Base-by-base conservation (phyloP, 2,329 filamentous ascomycete species). In the Ustulina deusta region DNA sequence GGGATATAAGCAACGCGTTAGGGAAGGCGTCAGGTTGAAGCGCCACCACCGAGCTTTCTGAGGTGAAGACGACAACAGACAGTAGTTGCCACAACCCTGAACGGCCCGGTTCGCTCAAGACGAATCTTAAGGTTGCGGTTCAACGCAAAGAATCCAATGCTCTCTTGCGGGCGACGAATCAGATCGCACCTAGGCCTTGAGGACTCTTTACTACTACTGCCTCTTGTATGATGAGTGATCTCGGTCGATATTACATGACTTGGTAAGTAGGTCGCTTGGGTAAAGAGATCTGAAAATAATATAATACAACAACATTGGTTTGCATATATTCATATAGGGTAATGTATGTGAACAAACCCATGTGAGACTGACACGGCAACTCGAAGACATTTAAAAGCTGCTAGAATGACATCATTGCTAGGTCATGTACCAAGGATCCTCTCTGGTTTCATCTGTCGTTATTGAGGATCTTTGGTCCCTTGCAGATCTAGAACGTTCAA, bases 351-450 rank as follows among this genome's bases (percentile, higher is more conserved):
- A 9, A n/a, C 11, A 10, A 27, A 38, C 27, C 52, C 36, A 56
- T 27, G 13, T 51, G 32, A 40, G 22, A 29, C 44, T 4, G 6
- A n/a, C 22, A 46, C 13, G 13, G 13, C 27, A 17, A 54, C 29
- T 22, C 15, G 52, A 40, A 17, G 34, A 55, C 25, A 48, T 34
- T 27, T 58, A 52, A 36, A 17, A 27, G 32, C 61, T 29, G 54
- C 13, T 22, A 4, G 5, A 13, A 64, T 64, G 61, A 64, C 61
- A 64, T 64, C 61, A 64, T 49, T 7, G 44, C 25, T 20, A 58
- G 48, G 61, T 46, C 54, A 52, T 61, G n/a, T n/a, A n/a, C n/a
- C n/a, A n/a, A n/a, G n/a, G n/a, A n/a, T n/a, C n/a, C n/a, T n/a
- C n/a, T n/a, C n/a, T n/a, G n/a, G n/a, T n/a, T n/a, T n/a, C n/a